These are phyloP conservation scores for Annulohypoxylon maeteangense DNA, from an alignment of 495 filamentous ascomycete species.

Conservation along the genomic window DNA sequence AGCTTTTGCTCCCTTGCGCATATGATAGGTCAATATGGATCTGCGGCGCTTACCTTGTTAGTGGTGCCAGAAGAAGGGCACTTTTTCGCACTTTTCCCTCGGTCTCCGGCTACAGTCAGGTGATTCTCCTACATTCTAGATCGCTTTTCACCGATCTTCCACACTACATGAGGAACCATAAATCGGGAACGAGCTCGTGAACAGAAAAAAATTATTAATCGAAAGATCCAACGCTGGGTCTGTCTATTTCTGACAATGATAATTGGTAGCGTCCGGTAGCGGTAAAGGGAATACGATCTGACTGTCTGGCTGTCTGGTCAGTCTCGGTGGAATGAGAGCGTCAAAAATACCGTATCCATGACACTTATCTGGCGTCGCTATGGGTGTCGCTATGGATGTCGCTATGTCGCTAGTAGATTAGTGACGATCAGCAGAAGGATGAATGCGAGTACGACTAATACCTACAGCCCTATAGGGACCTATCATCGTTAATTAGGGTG, in stretches of 20 bases:
- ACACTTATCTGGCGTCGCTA: slow-evolving; percentile 20
- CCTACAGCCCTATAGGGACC: slow-evolving; percentile 24
- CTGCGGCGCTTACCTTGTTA: slow-evolving; percentile 51
- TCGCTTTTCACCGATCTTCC: slow-evolving; percentile 30
- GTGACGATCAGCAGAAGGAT: slow-evolving; percentile 23
- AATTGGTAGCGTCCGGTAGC: neutral
- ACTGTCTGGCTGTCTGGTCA: too few relatives aligned
- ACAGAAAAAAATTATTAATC: neutral
- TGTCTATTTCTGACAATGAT: slow-evolving; percentile 1
- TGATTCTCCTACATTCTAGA: slow-evolving; percentile 34
- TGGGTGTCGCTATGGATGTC: neutral
- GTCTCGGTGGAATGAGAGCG: neutral
- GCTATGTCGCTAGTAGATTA: slow-evolving; percentile 16
- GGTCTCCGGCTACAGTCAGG: slow-evolving; percentile 32
- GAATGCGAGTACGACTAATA: slow-evolving; percentile 21
- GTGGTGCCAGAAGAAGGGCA: slow-evolving; percentile 31
- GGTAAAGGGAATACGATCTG: neutral
- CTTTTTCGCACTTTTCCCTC: slow-evolving; percentile 22
- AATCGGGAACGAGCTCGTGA: slow-evolving; percentile 16
- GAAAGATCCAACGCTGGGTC: slow-evolving; percentile 2
- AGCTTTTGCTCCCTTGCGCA: slow-evolving; percentile 49
- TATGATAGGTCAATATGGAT: slow-evolving; percentile 49
- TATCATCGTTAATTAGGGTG: slow-evolving; percentile 1
- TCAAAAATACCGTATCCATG: slow-evolving; percentile 25
- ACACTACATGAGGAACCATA: slow-evolving; percentile 8